Conservation (phyloP, 352 stramenopile genomes). For the Pythium plurisporium region DNA sequence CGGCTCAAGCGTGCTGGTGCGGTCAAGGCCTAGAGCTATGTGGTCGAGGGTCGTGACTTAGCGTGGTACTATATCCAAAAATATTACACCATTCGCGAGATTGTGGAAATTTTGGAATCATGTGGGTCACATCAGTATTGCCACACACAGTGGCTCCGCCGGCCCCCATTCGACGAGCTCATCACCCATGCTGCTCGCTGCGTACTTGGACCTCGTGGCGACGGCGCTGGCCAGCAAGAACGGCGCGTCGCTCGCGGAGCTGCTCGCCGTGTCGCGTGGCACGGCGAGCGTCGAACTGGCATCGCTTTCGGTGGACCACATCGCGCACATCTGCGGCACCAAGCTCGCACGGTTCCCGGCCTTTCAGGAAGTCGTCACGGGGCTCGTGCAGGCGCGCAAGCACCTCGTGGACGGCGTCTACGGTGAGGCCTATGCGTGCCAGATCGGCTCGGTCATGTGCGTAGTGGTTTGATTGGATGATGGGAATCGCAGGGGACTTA, state of each 20-base stretch:
- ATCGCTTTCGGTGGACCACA: conserved; percentile 41
- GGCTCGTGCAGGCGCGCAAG: conserved; percentile 63
- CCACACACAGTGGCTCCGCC: neutral
- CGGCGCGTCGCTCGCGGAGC: conserved; percentile 42
- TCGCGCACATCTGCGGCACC: conserved; percentile 44
- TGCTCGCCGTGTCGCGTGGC: conserved; percentile 41
- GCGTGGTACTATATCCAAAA: too few species aligned
- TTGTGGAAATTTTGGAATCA: neutral
- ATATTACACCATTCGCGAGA: conserved; percentile 5
- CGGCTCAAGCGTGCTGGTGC: conserved; percentile 74
- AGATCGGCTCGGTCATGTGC: conserved; percentile 73
- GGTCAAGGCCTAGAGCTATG: conserved; percentile 30
- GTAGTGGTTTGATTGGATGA: too few species aligned
- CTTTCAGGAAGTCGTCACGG: conserved; percentile 60
- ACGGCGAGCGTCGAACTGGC: conserved; percentile 34
- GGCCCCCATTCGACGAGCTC: neutral
- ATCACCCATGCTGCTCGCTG: conserved; percentile 46
- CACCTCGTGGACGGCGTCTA: conserved; percentile 38
- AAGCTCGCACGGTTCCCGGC: conserved; percentile 52
- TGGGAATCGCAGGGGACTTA: too few species aligned
- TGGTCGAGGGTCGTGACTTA: too few species aligned
- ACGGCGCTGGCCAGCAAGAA: conserved; percentile 45
- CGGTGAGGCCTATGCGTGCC: conserved; percentile 51
- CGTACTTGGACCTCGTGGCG: conserved; percentile 58
- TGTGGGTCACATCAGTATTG: conserved; percentile 10